Base-by-base conservation (phyloP, 2,329 filamentous ascomycete species). In the Pseudogymnoascus sp. region DNA sequence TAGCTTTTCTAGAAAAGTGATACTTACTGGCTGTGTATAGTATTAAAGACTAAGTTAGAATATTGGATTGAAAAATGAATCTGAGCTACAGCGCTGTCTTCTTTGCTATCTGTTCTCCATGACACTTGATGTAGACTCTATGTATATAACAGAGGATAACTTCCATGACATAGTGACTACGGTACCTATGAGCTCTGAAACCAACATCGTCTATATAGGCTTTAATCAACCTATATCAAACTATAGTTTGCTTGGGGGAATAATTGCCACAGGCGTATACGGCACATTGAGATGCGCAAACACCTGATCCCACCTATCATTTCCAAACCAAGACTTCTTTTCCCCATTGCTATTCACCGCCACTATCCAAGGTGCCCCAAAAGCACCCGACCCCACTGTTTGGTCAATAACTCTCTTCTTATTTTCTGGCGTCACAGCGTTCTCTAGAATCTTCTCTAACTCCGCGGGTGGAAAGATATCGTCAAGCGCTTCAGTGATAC, bases 291-390 rank as follows among this genome's bases (percentile, higher is more conserved):
- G 61, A 64, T 66, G 65, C 29, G 26, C 47, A 61, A 68, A 67
- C 2, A 68, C 64, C 45, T 68, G 67, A 63, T 68, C 67, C 67
- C 67, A 68, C 21, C 67, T 62, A 62, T 68, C 67, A 65, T 68
- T 68, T 18, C 67, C 67, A 65, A 68, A 68, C 64, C 64, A 68
- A n/a, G 37, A 42, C 60, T 47, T 66, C 63, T 60, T 66, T 61
- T 62, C 47, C 5, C 63, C 64, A 14, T 65, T 57, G 6, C 51
- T 37, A 62, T 66, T 64, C 12, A 68, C 63, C 5, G 34, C 65
- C 26, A 67, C 61, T 31, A 68, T 68, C 67, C 67, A 68, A 14
- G 67, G 67, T 18, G 67, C 67, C 2, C 67, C 67, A 66, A 68
- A 68, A 6, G 67, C 66, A n/a, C 64, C 64, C 2, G 59, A n/a